Evolutionary conservation across 2,329 filamentous ascomycete species (phyloP).

Genomic region (Trichophyton schoenleinii): DNA sequence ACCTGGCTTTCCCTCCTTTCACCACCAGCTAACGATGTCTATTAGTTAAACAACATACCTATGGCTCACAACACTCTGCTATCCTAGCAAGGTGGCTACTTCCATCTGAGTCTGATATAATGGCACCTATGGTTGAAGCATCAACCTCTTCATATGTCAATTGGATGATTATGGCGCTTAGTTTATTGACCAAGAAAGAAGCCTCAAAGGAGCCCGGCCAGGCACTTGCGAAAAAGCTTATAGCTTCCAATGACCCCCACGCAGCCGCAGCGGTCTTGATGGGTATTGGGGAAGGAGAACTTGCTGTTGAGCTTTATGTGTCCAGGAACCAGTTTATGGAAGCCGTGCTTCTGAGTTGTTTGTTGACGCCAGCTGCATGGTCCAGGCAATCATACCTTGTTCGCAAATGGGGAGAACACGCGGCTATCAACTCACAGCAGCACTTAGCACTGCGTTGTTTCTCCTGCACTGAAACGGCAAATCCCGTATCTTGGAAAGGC

Average conservation of each 20-base stretch:
- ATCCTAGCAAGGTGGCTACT: conserved; percentile 88
- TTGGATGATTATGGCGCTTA: conserved; percentile 92
- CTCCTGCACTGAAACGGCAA: conserved; percentile 76
- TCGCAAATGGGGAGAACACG: conserved; percentile 88
- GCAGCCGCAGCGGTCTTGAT: conserved; percentile 86
- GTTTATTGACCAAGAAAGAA: conserved; percentile 63
- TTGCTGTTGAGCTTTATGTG: conserved; percentile 92
- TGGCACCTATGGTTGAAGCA: conserved; percentile 60
- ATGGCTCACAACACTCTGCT: conserved; percentile 64
- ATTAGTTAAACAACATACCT: conserved; percentile 53
- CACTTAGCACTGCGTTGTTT: conserved; percentile 87
- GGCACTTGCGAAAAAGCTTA: conserved; percentile 75
- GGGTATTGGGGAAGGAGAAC: conserved; percentile 80
- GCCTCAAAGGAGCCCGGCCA: conserved; percentile 85
- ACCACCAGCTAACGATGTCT: conserved; percentile 5
- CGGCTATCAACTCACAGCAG: conserved; percentile 73
- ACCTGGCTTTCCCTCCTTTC: background rate
- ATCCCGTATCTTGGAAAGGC: conserved; percentile 76
- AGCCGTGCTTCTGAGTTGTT: conserved; percentile 73
- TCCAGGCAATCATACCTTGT: conserved; percentile 77
- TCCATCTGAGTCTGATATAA: conserved; percentile 66
- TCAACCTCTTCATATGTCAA: conserved; percentile 86
- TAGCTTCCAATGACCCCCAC: conserved; percentile 83
- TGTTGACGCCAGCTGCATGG: conserved; percentile 77
- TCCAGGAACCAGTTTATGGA: conserved; percentile 89